phyloP scores from a whole-genome alignment of 2,329 filamentous ascomycete species.

The Lecanicillium sp. region DNA sequence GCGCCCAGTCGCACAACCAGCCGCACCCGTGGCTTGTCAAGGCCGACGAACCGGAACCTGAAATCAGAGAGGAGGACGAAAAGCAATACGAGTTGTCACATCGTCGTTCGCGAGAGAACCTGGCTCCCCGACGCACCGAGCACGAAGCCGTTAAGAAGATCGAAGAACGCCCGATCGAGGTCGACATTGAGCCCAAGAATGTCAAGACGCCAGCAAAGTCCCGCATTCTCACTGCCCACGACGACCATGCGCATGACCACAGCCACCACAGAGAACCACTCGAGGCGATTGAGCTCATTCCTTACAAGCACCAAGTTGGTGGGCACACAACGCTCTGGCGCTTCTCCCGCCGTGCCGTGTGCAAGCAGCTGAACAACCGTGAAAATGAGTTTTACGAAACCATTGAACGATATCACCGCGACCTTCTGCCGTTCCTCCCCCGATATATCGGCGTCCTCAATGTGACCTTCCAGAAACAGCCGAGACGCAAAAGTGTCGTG shows the following conservation, averaged over 20 bases:
- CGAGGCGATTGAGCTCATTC: slow-evolving; percentile 90
- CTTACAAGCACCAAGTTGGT: slow-evolving; percentile 95
- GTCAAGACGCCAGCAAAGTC: slow-evolving; percentile 26
- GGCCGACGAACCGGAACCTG: slow-evolving; percentile 43
- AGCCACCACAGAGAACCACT: slow-evolving; percentile 56
- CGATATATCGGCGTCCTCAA: slow-evolving; percentile 97
- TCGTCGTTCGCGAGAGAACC: slow-evolving; percentile 11
- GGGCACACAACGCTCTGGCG: slow-evolving; percentile 95
- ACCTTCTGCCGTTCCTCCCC: slow-evolving; percentile 84
- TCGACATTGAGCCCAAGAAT: slow-evolving; percentile 35
- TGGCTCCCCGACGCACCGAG: slow-evolving; percentile 2
- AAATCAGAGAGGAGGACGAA: slow-evolving; percentile 23
- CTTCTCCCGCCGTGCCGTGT: slow-evolving; percentile 90
- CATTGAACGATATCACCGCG: slow-evolving; percentile 83
- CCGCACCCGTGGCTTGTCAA: slow-evolving; percentile 52
- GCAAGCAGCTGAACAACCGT: slow-evolving; percentile 95
- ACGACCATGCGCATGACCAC: slow-evolving; percentile 46
- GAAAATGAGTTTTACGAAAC: slow-evolving; percentile 99
- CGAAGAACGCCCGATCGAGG: slow-evolving; percentile 36
- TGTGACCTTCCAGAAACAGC: slow-evolving; percentile 84
- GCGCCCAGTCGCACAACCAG: slow-evolving; percentile 34
- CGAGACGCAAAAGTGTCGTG: slow-evolving; percentile 56
- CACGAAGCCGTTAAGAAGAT: slow-evolving; percentile 12
- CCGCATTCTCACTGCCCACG: slow-evolving; percentile 35
- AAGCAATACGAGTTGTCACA: slow-evolving; percentile 14